Conservation (phyloP, 768 basidiomycete genomes). For the Auricularia heimuer region DNA sequence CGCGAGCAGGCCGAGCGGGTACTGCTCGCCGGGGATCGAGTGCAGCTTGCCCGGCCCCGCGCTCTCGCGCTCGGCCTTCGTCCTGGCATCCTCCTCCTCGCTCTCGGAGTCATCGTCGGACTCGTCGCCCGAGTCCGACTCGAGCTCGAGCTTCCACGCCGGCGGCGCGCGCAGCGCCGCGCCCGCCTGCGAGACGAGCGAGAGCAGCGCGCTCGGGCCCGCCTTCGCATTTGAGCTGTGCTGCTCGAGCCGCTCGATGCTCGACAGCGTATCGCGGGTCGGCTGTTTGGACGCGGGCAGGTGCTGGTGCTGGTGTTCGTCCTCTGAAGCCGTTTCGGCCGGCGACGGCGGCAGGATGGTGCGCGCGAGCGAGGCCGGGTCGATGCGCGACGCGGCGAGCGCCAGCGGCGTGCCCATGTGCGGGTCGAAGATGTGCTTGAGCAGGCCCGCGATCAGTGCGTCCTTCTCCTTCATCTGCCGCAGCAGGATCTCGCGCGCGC, state of each 20-base stretch:
- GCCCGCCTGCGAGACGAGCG: not conserved
- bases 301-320: not conserved
- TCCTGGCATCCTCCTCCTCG: not conserved
- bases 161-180: not conserved
- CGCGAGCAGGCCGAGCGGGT: not conserved
- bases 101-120: not conserved
- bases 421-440: not conserved
- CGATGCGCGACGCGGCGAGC: not conserved
- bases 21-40: not conserved
- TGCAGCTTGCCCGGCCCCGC: not conserved
- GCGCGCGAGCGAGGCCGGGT: not conserved
- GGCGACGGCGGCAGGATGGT: not conserved
- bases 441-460: not conserved
- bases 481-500: not conserved
- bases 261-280: not conserved
- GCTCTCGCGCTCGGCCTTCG: not conserved
- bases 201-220: not conserved
- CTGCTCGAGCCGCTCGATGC: not conserved
- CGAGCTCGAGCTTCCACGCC: not conserved
- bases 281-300: too few species aligned
- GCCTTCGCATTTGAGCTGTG: not conserved
- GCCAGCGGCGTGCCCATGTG: not conserved
- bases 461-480: not conserved
- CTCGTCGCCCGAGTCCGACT: not conserved
- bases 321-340: not conserved